Evolutionary conservation across 2,329 filamentous ascomycete genomes (phyloP).

Genomic region (Fusarium hainanense): DNA sequence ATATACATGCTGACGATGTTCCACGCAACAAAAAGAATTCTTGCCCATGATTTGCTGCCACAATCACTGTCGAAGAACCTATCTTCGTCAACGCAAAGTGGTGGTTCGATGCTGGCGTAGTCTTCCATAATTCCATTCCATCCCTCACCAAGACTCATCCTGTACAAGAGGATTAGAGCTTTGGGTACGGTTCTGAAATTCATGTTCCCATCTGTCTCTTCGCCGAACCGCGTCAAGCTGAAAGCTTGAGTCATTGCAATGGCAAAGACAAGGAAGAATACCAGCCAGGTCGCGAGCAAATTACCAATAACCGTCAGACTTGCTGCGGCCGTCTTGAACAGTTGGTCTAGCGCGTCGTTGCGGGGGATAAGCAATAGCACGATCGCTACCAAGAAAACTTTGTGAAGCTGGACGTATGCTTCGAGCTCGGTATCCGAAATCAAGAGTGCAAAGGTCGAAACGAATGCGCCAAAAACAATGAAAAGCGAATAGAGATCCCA

Average conservation of each 20-base stretch:
- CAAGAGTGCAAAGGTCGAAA: constrained; percentile 80
- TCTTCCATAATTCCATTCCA: constrained; percentile 99
- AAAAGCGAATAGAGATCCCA: constrained; percentile 94
- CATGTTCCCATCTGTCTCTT: constrained; percentile 77
- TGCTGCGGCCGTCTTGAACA: constrained; percentile 98
- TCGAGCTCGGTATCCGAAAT: constrained; percentile 69
- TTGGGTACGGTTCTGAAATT: constrained; percentile 97
- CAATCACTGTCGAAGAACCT: constrained; percentile 91
- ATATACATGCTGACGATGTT: constrained; percentile 99
- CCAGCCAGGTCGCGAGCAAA: constrained; percentile 94
- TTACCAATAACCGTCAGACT: constrained; percentile 92
- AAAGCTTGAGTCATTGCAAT: constrained; percentile 97
- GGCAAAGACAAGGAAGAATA: constrained; percentile 94
- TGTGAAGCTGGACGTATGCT: constrained; percentile 84
- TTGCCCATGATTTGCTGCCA: constrained; percentile 88
- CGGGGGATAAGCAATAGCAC: constrained; percentile 91
- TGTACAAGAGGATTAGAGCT: constrained; percentile 90
- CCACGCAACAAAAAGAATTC: constrained; percentile 92
- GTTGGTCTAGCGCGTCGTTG: constrained; percentile 95
- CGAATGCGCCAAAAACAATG: constrained; percentile 81
- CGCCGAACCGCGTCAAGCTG: constrained; percentile 88
- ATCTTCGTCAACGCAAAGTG: constrained; percentile 78
- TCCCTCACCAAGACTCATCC: constrained; percentile 92
- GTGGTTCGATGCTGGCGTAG: constrained; percentile 81
- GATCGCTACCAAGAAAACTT: constrained; percentile 91